Percentiles rank a stretch among this genome's conserved stretches.
phyloP scores from a whole-genome alignment of 108 stramenopile genomes.

The Nitzschia sp. region DNA sequence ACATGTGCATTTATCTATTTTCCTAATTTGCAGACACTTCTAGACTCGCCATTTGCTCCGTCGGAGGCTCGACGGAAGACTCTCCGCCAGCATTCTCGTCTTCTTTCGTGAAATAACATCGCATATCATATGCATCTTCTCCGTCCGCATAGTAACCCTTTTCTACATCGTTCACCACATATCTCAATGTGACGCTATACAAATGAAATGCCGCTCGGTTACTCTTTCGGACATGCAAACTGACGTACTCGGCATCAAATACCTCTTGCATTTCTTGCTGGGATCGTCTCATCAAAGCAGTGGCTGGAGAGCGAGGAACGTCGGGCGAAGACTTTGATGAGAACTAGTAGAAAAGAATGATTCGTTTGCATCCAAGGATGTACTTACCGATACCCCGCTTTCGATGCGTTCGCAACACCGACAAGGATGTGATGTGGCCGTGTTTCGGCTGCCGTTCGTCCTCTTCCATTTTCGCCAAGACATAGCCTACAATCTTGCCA shows the following conservation, averaged over 20 bases:
- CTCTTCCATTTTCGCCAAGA: slow-evolving; percentile 99
- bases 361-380: not conserved
- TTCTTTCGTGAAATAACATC: slow-evolving; percentile 60
- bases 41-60: not conserved
- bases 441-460: slow-evolving; percentile 68
- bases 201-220: slow-evolving; percentile 98
- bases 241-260: slow-evolving; percentile 94
- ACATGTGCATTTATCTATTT: not conserved
- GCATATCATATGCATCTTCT: slow-evolving; percentile 99
- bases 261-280: slow-evolving; percentile 93
- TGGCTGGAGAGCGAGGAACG: slow-evolving; percentile 52
- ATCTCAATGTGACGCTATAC: slow-evolving; percentile 92
- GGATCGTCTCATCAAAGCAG: slow-evolving; percentile 85
- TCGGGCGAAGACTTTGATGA: not conserved
- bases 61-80: not conserved
- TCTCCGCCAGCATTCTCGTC: not conserved
- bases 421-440: slow-evolving; percentile 96
- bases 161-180: slow-evolving; percentile 95
- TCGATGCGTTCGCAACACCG: slow-evolving; percentile 92
- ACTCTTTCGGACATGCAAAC: slow-evolving; percentile 96
- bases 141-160: slow-evolving; percentile 99
- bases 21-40: slow-evolving; percentile 3
- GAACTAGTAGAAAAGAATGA: not conserved
- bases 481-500: slow-evolving; percentile 97
- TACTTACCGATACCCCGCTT: slow-evolving; percentile 83